Evolutionary conservation across 1,284 basidiomycete species (phyloP).

Genomic region (Melampsora americana): DNA sequence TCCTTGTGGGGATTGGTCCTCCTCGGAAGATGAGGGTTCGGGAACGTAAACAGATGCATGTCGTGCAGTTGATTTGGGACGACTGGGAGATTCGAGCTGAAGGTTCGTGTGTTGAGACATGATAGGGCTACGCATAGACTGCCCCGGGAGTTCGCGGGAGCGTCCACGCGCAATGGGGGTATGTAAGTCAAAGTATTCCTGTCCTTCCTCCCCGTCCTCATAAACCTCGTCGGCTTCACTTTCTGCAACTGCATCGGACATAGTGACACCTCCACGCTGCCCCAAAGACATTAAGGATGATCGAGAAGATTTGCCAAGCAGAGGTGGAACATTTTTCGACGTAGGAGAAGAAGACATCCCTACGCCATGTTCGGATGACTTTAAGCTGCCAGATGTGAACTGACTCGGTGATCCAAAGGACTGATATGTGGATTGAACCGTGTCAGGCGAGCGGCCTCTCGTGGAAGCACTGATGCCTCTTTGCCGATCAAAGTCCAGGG

Average conservation of each 20-base stretch:
- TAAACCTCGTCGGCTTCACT: conserved; percentile 46
- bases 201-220: conserved; percentile 49
- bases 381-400: conserved; percentile 4
- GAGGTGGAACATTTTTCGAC: background rate
- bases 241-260: conserved; percentile 45
- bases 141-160: background rate
- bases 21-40: background rate
- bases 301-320: conserved; percentile 7
- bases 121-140: background rate
- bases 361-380: conserved; percentile 3
- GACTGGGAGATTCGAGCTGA: background rate
- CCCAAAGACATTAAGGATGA: conserved; percentile 5
- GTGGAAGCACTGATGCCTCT: background rate
- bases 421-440: conserved; percentile 37
- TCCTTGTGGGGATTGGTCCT: background rate
- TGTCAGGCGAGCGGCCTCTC: background rate
- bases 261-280: background rate
- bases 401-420: conserved; percentile 42
- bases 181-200: conserved; percentile 7
- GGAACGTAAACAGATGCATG: background rate
- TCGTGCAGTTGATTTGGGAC: background rate
- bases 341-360: background rate
- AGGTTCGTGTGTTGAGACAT: background rate
- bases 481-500: background rate
- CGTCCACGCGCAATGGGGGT: background rate